Conservation (phyloP, 2,329 filamentous ascomycete species). For the Madurella mycetomatis region DNA sequence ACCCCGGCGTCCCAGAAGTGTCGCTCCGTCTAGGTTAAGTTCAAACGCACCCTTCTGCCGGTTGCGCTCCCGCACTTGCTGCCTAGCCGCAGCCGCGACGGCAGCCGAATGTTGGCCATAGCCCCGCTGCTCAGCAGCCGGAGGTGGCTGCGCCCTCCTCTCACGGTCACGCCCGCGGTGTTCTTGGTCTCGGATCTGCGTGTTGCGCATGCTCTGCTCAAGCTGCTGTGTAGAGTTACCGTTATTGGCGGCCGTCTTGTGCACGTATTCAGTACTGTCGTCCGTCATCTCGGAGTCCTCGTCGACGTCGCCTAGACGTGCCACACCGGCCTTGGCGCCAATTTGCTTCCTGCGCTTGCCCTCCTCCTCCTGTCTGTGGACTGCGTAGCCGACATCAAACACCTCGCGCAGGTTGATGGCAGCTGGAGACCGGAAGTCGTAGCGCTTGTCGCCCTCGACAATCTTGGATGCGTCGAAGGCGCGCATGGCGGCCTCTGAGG, state of each 20-base stretch:
- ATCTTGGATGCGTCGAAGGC: conserved; percentile 55
- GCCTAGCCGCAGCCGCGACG: conserved; percentile 77
- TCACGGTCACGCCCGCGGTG: conserved; percentile 49
- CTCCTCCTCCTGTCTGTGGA: conserved; percentile 95
- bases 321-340: conserved; percentile 62
- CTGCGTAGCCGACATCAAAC: conserved; percentile 96
- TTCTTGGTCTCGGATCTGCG: conserved; percentile 64
- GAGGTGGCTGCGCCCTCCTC: conserved; percentile 25
- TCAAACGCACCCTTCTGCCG: conserved; percentile 81
- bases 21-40: conserved; percentile 85
- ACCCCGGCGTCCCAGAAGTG: conserved; percentile 69
- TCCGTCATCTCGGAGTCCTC: conserved; percentile 55
- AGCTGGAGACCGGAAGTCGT: conserved; percentile 92
- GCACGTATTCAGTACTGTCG: conserved; percentile 44
- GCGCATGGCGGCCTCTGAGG: conserved; percentile 42
- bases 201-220: conserved; percentile 82
- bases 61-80: conserved; percentile 66
- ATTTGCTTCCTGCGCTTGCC: conserved; percentile 85
- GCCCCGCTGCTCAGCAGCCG: conserved; percentile 51
- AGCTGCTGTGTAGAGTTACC: conserved; percentile 57
- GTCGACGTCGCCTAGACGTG: conserved; percentile 55
- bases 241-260: conserved; percentile 33
- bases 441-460: conserved; percentile 59
- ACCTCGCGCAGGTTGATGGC: conserved; percentile 94
- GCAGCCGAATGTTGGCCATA: conserved; percentile 87